Base-by-base conservation (phyloP, 1,284 basidiomycete genomes). In the Abortiporus biennis region DNA sequence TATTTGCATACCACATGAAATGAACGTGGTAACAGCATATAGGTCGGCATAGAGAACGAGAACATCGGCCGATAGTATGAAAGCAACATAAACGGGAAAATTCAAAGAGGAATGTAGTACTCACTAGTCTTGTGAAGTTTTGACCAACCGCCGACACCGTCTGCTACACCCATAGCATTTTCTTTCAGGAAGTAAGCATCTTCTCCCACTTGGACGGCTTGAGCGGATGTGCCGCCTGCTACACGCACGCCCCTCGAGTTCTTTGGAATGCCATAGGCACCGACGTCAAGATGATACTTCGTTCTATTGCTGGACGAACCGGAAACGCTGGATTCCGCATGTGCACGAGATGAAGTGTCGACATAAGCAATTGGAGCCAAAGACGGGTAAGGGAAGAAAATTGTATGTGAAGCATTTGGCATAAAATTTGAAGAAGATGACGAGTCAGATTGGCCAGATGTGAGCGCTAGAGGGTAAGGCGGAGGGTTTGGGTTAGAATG, bases 131-230 rank as follows among this genome's bases (percentile, higher is more conserved):
- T 72, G n/a, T 50, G 49, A 24, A 52, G 27, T 38, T 49, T 52
- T 11, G 81, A 73, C 89, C 90, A 93, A 2, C 91, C 91, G 1
- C 91, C 91, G 0, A 93, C 91, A 23, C 90, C 90, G 56, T 93
- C 90, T 8, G 90, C 89, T 2, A 93, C 85, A 13, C 90, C 91
- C 64, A 93, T 80, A 4, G 88, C 85, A 53, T 92, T 87, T 46
- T 78, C 76, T 6, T 81, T 69, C 3, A 93, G 67, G 50, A 94
- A 93, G 58, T 92, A 94, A 6, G 86, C 84, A 55, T 92, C 87
- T 56, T 92, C 87, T 40, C 88, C 89, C 6, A 92, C 82, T 55
- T 87, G 84, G 0, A 87, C 82, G 0, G 85, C 75, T n/a, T 50
- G 50, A 24, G 40, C 42, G n/a, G 40, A 53, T 33, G 42, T 49